phyloP scores from a whole-genome alignment of 148 eudicot genomes.

The Chenopodium suecicum region DNA sequence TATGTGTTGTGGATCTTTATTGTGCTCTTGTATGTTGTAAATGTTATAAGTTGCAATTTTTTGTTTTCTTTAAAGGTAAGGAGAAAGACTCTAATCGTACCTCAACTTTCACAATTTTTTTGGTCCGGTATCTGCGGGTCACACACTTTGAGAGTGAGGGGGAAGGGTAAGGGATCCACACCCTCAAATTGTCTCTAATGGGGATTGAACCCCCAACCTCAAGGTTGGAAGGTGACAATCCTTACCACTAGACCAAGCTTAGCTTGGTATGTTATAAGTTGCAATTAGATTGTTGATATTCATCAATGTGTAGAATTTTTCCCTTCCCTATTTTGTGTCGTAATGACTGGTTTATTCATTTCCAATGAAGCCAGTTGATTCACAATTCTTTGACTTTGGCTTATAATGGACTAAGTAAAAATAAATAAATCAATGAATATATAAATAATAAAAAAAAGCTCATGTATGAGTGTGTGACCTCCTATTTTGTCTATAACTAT shows the following conservation, averaged over 20 bases:
- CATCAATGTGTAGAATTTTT: neutral
- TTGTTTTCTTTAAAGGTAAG: too few relatives aligned
- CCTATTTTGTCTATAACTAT: neutral
- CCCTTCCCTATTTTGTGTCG: neutral
- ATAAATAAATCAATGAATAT: too few relatives aligned
- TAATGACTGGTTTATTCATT: neutral
- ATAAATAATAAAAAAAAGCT: neutral
- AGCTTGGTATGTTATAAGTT: neutral
- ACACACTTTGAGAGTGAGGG: too few relatives aligned
- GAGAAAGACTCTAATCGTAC: too few relatives aligned
- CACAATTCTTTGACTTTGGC: neutral
- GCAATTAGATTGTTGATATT: neutral
- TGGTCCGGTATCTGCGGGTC: too few relatives aligned
- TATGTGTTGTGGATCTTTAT: neutral
- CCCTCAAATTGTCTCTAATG: too few relatives aligned
- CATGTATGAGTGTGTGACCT: neutral
- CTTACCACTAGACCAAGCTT: too few relatives aligned
- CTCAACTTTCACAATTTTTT: too few relatives aligned
- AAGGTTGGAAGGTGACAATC: too few relatives aligned
- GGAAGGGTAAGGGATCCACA: too few relatives aligned
- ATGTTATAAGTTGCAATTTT: neutral
- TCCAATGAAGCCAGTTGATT: neutral
- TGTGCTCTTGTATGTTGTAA: neutral
- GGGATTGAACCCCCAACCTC: too few relatives aligned
- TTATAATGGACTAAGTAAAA: neutral